Evolutionary conservation across 257 asterid genomes (phyloP).

Genomic region (Orobanche coerulescens): DNA sequence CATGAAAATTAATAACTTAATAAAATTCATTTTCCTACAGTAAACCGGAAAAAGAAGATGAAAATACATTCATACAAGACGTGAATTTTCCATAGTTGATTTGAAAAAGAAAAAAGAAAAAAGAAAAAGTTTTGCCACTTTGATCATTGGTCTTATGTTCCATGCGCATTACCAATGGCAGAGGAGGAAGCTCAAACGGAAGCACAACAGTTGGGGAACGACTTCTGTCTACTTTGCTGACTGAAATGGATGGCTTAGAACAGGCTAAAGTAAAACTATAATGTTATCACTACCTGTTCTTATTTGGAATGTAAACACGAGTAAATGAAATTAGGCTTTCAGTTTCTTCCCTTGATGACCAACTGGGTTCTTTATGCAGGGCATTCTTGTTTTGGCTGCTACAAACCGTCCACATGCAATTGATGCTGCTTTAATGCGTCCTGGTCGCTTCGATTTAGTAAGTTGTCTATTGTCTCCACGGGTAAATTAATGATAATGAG

Average conservation of each 20-base stretch:
- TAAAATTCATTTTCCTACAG: too few relatives aligned
- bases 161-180: constrained; percentile 25
- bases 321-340: neutral
- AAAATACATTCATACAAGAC: too few relatives aligned
- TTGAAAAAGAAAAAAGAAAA: too few relatives aligned
- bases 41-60: too few relatives aligned
- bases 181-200: constrained; percentile 76
- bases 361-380: constrained; percentile 42
- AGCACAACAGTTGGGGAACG: constrained; percentile 83
- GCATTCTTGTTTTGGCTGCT: constrained; percentile 95
- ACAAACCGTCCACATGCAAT: constrained; percentile 89
- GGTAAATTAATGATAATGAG: neutral
- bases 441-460: constrained; percentile 95
- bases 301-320: constrained; percentile 5
- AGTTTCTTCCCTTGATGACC: neutral
- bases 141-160: neutral
- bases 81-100: neutral
- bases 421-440: constrained; percentile 90
- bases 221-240: constrained; percentile 78
- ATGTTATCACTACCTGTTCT: neutral
- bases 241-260: constrained; percentile 98
- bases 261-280: constrained; percentile 65
- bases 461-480: constrained; percentile 20
- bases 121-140: neutral
- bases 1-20: too few relatives aligned